Evolutionary conservation across 805 yeast species (phyloP).

Genomic region (Suhomyces sp.): DNA sequence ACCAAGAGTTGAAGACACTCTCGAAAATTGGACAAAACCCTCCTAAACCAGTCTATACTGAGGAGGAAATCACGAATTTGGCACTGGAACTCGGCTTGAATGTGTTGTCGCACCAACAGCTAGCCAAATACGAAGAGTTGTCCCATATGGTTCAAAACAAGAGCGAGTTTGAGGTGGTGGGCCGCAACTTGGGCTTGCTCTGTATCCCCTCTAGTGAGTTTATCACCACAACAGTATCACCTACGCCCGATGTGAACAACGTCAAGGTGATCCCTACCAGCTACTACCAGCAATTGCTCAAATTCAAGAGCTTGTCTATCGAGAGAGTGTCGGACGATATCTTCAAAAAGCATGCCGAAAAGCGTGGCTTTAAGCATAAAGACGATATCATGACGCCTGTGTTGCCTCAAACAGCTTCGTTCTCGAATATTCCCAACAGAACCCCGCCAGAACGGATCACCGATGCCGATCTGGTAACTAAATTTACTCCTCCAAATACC

Average conservation of each 20-base stretch:
- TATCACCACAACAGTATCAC: constrained; percentile 59
- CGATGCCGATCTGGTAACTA: constrained; percentile 18
- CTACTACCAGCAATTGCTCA: constrained; percentile 54
- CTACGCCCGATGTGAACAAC: constrained; percentile 51
- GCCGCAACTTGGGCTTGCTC: constrained; percentile 38
- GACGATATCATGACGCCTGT: constrained; percentile 20
- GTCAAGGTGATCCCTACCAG: constrained; percentile 64
- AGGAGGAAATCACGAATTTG: constrained; percentile 18
- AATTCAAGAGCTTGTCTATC: constrained; percentile 39
- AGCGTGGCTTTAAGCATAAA: constrained; percentile 45
- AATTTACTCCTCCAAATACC: constrained; percentile 21
- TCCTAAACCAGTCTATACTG: constrained; percentile 11
- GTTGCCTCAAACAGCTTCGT: constrained; percentile 17
- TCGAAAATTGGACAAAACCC: constrained; percentile 15
- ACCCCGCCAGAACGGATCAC: constrained; percentile 17
- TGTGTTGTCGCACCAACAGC: constrained; percentile 33
- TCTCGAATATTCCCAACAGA: constrained; percentile 8
- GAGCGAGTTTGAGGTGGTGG: constrained; percentile 14
- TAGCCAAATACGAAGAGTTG: constrained; percentile 17
- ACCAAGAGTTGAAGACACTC: constrained; percentile 23
- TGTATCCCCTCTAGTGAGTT: constrained; percentile 59
- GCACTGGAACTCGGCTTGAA: constrained; percentile 44
- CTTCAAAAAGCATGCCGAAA: constrained; percentile 44
- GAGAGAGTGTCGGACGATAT: constrained; percentile 46
- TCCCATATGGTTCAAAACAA: constrained; percentile 12